Conservation (phyloP, 495 filamentous ascomycete species). For the Xylaria nigripes region DNA sequence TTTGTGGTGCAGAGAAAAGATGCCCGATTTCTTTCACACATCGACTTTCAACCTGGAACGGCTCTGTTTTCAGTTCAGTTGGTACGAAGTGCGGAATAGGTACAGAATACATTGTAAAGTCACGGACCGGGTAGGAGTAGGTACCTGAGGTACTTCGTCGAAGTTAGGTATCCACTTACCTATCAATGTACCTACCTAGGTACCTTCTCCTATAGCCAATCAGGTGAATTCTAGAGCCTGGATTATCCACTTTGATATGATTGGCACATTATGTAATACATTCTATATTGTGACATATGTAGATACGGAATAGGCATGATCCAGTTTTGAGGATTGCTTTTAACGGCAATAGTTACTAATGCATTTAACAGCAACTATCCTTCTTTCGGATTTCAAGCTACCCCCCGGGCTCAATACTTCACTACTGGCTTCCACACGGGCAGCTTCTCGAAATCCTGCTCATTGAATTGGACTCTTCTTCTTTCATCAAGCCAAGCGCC, state of each 20-base stretch:
- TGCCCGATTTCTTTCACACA: conserved; percentile 8
- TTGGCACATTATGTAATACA: neutral
- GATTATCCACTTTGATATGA: neutral
- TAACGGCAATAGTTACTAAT: neutral
- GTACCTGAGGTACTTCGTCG: neutral
- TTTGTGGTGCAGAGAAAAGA: neutral
- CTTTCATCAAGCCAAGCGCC: conserved; percentile 58
- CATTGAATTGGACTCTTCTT: conserved; percentile 48
- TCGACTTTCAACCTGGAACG: neutral
- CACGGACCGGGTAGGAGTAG: no score
- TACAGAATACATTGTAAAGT: no score
- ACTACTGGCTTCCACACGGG: conserved; percentile 58
- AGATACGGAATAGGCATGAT: no score
- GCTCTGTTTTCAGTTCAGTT: conserved; percentile 8
- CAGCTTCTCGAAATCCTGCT: conserved; percentile 40
- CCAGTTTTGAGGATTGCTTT: no score
- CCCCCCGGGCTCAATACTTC: conserved; percentile 17
- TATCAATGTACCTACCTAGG: no score
- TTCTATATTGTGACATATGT: neutral
- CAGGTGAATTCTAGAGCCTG: no score
- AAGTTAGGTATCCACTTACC: no score
- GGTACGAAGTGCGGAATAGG: neutral
- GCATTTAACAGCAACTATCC: neutral
- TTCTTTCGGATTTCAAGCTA: no score
- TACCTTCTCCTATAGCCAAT: no score